These are phyloP conservation scores for Articulospora tetracladia DNA, from an alignment of 495 filamentous ascomycete species.

Conservation along the genomic window DNA sequence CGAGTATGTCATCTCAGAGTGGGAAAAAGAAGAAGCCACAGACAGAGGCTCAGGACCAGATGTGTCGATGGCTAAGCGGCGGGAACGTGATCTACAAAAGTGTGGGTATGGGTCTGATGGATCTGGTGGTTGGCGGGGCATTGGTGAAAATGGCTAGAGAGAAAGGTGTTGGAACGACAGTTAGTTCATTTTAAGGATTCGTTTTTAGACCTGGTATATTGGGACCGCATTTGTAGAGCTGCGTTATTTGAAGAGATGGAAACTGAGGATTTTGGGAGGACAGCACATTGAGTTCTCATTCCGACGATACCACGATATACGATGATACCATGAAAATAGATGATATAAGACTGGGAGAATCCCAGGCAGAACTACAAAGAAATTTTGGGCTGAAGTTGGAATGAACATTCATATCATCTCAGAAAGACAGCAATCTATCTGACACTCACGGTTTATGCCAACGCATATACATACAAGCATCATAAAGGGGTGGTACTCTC, in stretches of 20 bases:
- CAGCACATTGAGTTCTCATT: no score
- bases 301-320: not conserved
- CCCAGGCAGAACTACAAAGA: not conserved
- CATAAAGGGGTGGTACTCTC: no score
- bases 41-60: slow-evolving; percentile 36
- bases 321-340: not conserved
- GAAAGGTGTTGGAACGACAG: slow-evolving; percentile 65
- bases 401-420: no score
- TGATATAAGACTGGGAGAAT: not conserved
- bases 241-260: no score
- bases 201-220: not conserved
- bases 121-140: slow-evolving; percentile 71
- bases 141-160: slow-evolving; percentile 69
- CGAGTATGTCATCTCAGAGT: slow-evolving; percentile 14
- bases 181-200: slow-evolving; percentile 59
- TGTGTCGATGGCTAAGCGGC: slow-evolving; percentile 66
- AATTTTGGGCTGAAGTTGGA: no score
- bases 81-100: slow-evolving; percentile 89
- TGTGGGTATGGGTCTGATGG: slow-evolving; percentile 79
- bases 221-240: no score
- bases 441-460: not conserved
- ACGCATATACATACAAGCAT: no score
- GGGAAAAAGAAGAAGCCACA: slow-evolving; percentile 12
- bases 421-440: no score
- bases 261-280: not conserved